A percentile compares a stretch with the other conserved stretches of the same genome.
phyloP scores from a whole-genome alignment of 2,329 filamentous ascomycete species.

The Penicillium brasilianum region DNA sequence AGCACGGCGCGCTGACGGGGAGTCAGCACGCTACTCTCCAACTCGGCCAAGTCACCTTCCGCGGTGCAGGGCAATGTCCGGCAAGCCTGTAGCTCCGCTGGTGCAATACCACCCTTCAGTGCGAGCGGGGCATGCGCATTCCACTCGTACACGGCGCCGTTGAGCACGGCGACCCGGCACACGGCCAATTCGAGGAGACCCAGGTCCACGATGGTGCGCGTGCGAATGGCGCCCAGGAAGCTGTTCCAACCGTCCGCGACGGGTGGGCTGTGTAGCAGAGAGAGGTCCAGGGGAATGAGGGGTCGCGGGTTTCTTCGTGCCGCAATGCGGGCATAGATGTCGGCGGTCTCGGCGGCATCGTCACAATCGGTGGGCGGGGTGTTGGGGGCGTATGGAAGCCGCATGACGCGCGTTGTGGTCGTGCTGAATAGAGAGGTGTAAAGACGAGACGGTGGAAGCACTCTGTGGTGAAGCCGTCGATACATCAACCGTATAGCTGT shows the following conservation, averaged over 20 bases:
- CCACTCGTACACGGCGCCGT: conserved; percentile 85
- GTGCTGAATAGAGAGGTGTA: background rate
- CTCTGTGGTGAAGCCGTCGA: background rate
- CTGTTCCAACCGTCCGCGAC: conserved; percentile 73
- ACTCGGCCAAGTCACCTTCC: conserved; percentile 36
- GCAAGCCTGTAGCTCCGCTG: conserved; percentile 56
- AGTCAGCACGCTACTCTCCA: conserved; percentile 50
- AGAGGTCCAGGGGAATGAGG: conserved; percentile 74
- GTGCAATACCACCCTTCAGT: conserved; percentile 43
- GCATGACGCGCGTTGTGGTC: conserved; percentile 24
- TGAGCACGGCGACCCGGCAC: conserved; percentile 78
- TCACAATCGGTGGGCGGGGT: conserved; percentile 30
- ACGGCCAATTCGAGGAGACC: conserved; percentile 76
- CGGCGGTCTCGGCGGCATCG: conserved; percentile 30
- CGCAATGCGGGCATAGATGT: conserved; percentile 37
- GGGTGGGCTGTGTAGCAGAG: conserved; percentile 74
- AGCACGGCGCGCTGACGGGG: conserved; percentile 71
- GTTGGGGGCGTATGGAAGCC: conserved; percentile 32
- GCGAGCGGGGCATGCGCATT: conserved; percentile 74
- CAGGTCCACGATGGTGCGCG: conserved; percentile 53
- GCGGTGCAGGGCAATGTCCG: conserved; percentile 58
- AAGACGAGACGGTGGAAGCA: background rate
- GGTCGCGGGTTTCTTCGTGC: conserved; percentile 61
- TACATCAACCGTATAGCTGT: background rate
- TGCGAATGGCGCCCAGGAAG: conserved; percentile 61